Evolutionary conservation across 371 early-diverging fungal genomes (phyloP), one percentile per base, ranked within the genome.

Genomic region (Actinomucor elegans): DNA sequence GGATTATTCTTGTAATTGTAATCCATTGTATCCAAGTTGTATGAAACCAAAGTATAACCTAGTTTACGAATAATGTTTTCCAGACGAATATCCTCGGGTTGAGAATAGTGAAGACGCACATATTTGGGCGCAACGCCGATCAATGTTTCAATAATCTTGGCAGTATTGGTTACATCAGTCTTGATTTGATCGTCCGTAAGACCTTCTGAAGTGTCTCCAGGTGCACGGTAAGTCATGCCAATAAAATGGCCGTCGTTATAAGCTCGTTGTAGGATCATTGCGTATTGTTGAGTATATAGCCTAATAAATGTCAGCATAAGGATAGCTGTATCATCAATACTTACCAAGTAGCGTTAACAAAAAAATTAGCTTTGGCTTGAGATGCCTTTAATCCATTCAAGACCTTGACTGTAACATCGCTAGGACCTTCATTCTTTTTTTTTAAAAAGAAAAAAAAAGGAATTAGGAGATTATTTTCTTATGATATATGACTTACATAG

Each of bases 341-440:
- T 41, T 41, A 75, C 81, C 83, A 82, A 11, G 83, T 80, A 3
- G 83, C 79, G 48, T 82, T 82, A 2, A 76, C 75, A 45, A 82
- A 80, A 54, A 82, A 82, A 28, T 73, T 79, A 12, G 79, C 83
- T 37, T 76, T 77, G 15, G 83, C 83, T 52, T 80, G 75, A 43
- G 62, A 67, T 31, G 73, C 77, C 49, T 77, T 78, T 9, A 80
- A 50, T 37, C 75, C 76, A 50, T 80, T 77, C 34, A 82, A 57
- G 31, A 80, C 76, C 47, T 80, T 79, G 31, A 71, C 73, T 1
- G 82, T 82, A 14, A 79, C 83, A 64, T 82, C 83, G 53, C 80
- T 82, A 24, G 83, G 83, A 10, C 83, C 80, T 37, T 82, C 83
- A 36, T 73, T 78, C 80, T 81, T 55, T 8, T 55, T 35, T 35